A percentile compares a stretch with the other conserved stretches of the same genome.
phyloP scores from a whole-genome alignment of 768 basidiomycete genomes.

The Rhizopogon vinicolor region DNA sequence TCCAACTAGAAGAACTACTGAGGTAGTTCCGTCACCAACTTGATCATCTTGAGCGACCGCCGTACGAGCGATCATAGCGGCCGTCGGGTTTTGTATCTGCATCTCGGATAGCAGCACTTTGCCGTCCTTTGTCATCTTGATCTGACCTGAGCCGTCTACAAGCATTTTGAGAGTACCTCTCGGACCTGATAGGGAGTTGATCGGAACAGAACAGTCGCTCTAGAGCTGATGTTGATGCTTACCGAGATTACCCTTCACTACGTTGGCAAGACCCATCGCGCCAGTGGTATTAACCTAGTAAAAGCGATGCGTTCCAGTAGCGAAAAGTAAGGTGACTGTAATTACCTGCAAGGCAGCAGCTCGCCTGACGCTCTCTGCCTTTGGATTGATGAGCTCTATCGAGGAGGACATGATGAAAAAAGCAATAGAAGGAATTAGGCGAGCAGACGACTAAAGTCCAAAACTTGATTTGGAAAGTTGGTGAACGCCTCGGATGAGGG shows the following conservation, averaged over 20 bases:
- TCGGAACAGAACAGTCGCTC: slow-evolving; percentile 13
- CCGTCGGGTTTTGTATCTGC: slow-evolving; percentile 99
- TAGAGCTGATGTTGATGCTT: slow-evolving; percentile 24
- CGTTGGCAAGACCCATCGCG: slow-evolving; percentile 94
- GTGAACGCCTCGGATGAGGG: slow-evolving; percentile 16
- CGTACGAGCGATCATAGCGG: slow-evolving; percentile 97
- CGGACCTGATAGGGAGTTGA: slow-evolving; percentile 57
- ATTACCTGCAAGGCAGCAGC: slow-evolving; percentile 87
- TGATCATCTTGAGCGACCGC: slow-evolving; percentile 99
- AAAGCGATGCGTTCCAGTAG: slow-evolving; percentile 18
- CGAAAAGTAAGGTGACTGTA: slow-evolving; percentile 9
- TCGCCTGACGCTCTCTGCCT: slow-evolving; percentile 89
- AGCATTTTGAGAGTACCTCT: slow-evolving; percentile 99
- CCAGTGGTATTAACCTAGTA: slow-evolving; percentile 84
- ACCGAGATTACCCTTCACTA: slow-evolving; percentile 98
- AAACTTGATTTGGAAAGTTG: not conserved
- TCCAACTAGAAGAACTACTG: slow-evolving; percentile 92
- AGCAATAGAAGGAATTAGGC: slow-evolving; percentile 4
- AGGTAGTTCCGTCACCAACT: slow-evolving; percentile 98
- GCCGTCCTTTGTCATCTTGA: slow-evolving; percentile 99
- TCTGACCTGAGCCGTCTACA: slow-evolving; percentile 95
- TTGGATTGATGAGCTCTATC: slow-evolving; percentile 95
- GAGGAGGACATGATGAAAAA: slow-evolving; percentile 55
- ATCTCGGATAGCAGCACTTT: slow-evolving; percentile 98
- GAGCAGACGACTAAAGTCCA: not conserved